Evolutionary conservation across 1,284 basidiomycete genomes (phyloP).

Genomic region (Tilletia walkeri): DNA sequence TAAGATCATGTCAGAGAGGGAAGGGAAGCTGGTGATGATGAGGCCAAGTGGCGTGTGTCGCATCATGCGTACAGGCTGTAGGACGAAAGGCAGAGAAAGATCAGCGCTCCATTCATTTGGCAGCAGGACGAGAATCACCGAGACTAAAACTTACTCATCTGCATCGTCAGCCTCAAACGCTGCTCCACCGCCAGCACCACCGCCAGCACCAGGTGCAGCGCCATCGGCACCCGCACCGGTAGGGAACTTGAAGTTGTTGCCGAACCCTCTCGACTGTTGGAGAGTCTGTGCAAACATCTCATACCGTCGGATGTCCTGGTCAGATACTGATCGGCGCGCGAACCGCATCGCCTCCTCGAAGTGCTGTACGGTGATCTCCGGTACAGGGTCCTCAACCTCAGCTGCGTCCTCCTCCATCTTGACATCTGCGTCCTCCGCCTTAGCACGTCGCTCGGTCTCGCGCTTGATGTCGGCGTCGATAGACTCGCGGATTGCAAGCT

Average conservation of each 20-base stretch:
- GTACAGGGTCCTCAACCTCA: slow-evolving; percentile 83
- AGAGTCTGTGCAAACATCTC: slow-evolving; percentile 55
- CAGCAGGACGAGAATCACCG: background rate
- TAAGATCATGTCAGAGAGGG: background rate
- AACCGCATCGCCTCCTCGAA: slow-evolving; percentile 98
- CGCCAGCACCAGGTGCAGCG: slow-evolving; percentile 49
- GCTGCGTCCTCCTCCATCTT: slow-evolving; percentile 70
- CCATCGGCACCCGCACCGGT: slow-evolving; percentile 61
- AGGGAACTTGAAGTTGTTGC: slow-evolving; percentile 94
- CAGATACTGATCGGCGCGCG: slow-evolving; percentile 57
- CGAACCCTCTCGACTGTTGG: slow-evolving; percentile 59
- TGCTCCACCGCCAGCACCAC: slow-evolving; percentile 66
- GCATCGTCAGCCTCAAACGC: slow-evolving; percentile 78
- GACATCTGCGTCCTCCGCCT: slow-evolving; percentile 40
- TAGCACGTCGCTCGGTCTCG: slow-evolving; percentile 64
- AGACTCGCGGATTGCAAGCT: slow-evolving; percentile 89
- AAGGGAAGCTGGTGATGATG: background rate
- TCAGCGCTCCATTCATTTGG: no score
- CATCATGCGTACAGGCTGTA: slow-evolving; percentile 3
- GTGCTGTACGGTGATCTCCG: slow-evolving; percentile 72
- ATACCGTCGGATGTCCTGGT: slow-evolving; percentile 86
- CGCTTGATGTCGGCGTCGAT: slow-evolving; percentile 88
- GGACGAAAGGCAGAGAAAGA: no score
- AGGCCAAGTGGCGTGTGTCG: no score
- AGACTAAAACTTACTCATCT: slow-evolving; percentile 63